Evolutionary conservation across 306 rosid genomes (phyloP).

Genomic region (Betula pendula): DNA sequence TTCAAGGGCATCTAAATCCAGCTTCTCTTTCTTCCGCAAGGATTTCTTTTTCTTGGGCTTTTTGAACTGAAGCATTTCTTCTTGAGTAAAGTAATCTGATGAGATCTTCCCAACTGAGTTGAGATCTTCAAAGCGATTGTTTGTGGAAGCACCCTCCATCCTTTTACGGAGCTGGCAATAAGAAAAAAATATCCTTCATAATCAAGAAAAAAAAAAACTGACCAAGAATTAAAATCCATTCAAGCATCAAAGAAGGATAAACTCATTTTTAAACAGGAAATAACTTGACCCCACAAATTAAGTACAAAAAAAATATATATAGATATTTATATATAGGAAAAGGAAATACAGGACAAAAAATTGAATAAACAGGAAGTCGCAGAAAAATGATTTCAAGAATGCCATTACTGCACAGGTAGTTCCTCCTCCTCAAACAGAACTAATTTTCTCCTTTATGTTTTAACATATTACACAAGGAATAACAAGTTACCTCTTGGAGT

Average conservation of each 20-base stretch:
- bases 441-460: slow-evolving; percentile 12
- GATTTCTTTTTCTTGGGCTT: slow-evolving; percentile 95
- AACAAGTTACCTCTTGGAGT: slow-evolving; percentile 72
- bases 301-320: background rate
- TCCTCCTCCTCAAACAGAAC: slow-evolving; percentile 3
- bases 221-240: slow-evolving; percentile 9
- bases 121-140: slow-evolving; percentile 62
- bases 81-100: slow-evolving; percentile 80
- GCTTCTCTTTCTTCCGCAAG: slow-evolving; percentile 87
- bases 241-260: background rate
- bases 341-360: background rate
- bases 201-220: background rate
- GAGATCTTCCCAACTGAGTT: slow-evolving; percentile 59
- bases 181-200: background rate
- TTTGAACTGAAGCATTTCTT: slow-evolving; percentile 83
- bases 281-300: background rate
- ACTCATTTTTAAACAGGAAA: background rate
- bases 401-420: background rate
- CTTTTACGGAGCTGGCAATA: slow-evolving; percentile 71
- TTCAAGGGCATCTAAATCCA: slow-evolving; percentile 89
- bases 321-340: too few species aligned
- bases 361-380: background rate
- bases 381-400: background rate
- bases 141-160: slow-evolving; percentile 58
- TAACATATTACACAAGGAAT: slow-evolving; percentile 16